phyloP scores from a whole-genome alignment of 768 basidiomycete species.

The Mycena belliarum region DNA sequence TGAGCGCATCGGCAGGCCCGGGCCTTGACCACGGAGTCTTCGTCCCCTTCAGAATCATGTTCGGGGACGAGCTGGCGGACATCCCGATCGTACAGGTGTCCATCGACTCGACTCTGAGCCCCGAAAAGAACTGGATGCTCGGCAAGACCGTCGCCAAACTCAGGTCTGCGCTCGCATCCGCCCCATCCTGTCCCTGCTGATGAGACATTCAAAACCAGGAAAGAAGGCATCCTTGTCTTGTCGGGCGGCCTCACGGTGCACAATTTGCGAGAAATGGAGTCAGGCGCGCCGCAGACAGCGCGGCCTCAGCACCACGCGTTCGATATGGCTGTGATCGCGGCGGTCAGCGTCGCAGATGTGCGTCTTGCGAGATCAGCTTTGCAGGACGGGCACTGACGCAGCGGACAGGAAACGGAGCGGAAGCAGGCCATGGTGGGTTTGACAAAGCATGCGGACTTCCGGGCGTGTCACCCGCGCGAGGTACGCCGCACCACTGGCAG shows the following conservation, averaged over 20 bases:
- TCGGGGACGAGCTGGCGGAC: conserved; percentile 40
- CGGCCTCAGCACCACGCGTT: conserved; percentile 52
- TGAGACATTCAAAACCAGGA: conserved; percentile 26
- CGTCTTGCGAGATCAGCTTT: conserved; percentile 27
- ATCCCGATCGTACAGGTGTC: conserved; percentile 53
- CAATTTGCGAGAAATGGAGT: neutral
- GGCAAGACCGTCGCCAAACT: conserved; percentile 63
- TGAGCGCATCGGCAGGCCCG: conserved; percentile 49
- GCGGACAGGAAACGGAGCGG: conserved; percentile 47
- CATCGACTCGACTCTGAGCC: conserved; percentile 57
- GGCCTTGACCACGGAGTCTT: conserved; percentile 83
- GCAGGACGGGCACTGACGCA: neutral
- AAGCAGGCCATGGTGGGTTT: conserved; percentile 58
- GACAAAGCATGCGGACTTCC: conserved; percentile 60
- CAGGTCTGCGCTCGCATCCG: conserved; percentile 25
- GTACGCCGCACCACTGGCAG: neutral
- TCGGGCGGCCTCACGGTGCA: conserved; percentile 60
- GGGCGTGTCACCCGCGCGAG: conserved; percentile 68
- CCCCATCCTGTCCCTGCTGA: no score
- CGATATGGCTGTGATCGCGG: conserved; percentile 58
- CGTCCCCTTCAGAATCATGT: conserved; percentile 79
- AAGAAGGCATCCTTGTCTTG: conserved; percentile 68
- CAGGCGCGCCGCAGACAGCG: neutral
- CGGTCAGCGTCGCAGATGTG: conserved; percentile 53
- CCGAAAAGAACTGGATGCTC: conserved; percentile 63